These are phyloP conservation scores for Adansonia rubrostipa DNA, from an alignment of 441 rosid species.

Conservation along the genomic window DNA sequence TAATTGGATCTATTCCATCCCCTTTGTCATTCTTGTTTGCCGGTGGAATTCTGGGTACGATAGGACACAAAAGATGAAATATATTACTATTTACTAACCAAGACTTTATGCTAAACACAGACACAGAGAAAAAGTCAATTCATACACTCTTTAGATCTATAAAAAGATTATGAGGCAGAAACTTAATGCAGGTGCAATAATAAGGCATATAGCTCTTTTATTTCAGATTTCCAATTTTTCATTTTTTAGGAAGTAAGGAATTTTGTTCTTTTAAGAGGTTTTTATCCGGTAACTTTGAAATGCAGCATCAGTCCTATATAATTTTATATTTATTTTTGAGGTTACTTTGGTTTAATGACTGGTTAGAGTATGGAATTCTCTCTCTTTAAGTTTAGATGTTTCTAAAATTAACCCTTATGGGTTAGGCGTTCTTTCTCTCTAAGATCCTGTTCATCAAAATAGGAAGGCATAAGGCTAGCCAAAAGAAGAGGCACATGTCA, in stretches of 20 bases:
- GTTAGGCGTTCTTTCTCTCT: not conserved
- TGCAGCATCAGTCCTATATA: not conserved
- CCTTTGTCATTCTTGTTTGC: constrained; percentile 52
- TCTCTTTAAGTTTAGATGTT: not conserved
- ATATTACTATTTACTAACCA: constrained; percentile 14
- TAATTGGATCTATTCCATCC: constrained; percentile 58
- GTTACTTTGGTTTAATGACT: not conserved
- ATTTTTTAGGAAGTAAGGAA: not conserved
- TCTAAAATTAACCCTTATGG: not conserved
- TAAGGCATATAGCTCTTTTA: not conserved
- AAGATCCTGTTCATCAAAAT: not conserved
- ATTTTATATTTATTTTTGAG: not conserved
- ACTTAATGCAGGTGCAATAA: not conserved
- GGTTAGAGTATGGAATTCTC: not conserved
- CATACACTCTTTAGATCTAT: not conserved
- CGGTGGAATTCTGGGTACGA: constrained; percentile 56
- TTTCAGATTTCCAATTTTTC: not conserved
- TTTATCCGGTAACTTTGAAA: not conserved
- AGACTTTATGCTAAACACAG: not conserved
- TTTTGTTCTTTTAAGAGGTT: not conserved
- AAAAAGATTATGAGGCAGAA: not conserved
- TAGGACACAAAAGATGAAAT: constrained; percentile 26
- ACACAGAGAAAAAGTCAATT: not conserved
- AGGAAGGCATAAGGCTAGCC: not conserved
- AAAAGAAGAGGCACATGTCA: not conserved